Conservation (phyloP, 1,284 basidiomycete species). For the Mrakiaceae sp. region DNA sequence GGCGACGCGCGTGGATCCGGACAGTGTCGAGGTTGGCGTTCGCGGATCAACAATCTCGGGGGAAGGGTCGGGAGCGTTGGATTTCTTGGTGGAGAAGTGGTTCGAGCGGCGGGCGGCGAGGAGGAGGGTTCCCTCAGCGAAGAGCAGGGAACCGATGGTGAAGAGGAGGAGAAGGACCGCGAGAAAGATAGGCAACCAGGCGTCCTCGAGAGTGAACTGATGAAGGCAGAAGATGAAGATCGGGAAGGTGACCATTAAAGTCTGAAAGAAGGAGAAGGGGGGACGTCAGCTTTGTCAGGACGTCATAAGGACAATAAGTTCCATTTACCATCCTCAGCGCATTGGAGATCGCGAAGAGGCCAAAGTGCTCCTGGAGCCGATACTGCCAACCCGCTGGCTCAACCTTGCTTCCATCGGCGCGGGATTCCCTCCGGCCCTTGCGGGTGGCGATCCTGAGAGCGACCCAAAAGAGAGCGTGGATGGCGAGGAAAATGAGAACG, state of each 20-base stretch:
- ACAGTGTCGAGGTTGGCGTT: not conserved
- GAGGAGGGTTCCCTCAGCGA: conserved; percentile 25
- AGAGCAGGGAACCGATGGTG: conserved; percentile 45
- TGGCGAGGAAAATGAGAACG: conserved; percentile 44
- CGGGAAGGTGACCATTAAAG: conserved; percentile 53
- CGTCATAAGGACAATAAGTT: conserved; percentile 27
- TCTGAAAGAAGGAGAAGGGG: conserved; percentile 35
- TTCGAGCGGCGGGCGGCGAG: conserved; percentile 16
- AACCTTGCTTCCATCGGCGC: conserved; percentile 23
- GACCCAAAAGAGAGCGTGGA: conserved; percentile 46
- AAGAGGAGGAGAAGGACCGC: conserved; percentile 47
- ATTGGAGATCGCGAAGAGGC: conserved; percentile 32
- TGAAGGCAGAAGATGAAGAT: conserved; percentile 66
- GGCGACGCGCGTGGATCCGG: not conserved
- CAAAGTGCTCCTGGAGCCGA: conserved; percentile 21
- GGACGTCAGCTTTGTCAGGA: conserved; percentile 3
- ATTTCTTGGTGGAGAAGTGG: conserved; percentile 15
- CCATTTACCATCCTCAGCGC: conserved; percentile 31
- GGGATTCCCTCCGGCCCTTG: conserved; percentile 21
- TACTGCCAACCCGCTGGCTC: conserved; percentile 40
- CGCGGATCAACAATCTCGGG: not conserved
- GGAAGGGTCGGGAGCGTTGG: not conserved
- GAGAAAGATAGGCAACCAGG: conserved; percentile 63
- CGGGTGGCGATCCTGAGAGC: conserved; percentile 29
- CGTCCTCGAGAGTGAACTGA: conserved; percentile 80